phyloP scores from a whole-genome alignment of 2,329 filamentous ascomycete genomes.

The Hortaea sp. region DNA sequence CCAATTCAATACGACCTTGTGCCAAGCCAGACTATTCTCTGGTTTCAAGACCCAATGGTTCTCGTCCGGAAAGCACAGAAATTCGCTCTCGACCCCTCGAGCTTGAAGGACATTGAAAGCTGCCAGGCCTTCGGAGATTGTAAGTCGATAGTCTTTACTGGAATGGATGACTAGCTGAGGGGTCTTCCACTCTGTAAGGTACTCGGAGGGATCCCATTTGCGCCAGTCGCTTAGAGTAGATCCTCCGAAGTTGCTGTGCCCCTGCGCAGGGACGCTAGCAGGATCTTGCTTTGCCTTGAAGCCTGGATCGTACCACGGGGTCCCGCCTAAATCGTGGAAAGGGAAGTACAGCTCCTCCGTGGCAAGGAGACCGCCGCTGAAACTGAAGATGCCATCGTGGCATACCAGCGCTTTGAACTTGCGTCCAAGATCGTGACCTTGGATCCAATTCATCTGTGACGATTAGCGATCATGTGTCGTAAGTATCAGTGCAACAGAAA shows the following conservation, averaged over 20 bases:
- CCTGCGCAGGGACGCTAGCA: conserved; percentile 2
- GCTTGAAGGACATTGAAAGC: conserved; percentile 81
- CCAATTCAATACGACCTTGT: conserved; percentile 73
- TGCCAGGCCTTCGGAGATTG: conserved; percentile 72
- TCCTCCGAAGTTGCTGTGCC: conserved; percentile 10
- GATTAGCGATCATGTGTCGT: neutral
- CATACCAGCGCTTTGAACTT: conserved; percentile 81
- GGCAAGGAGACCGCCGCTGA: conserved; percentile 18
- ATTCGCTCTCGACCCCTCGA: conserved; percentile 62
- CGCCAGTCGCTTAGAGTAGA: conserved; percentile 33
- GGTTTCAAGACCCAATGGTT: conserved; percentile 77
- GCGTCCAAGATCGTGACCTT: conserved; percentile 71
- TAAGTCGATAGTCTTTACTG: conserved; percentile 79
- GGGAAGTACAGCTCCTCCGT: conserved; percentile 48
- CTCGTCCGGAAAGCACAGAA: conserved; percentile 74
- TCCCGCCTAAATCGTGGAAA: conserved; percentile 42
- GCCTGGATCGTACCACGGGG: conserved; percentile 37
- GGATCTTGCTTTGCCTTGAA: conserved; percentile 3
- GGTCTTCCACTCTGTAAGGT: conserved; percentile 63
- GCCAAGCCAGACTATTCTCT: conserved; percentile 87
- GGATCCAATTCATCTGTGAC: conserved; percentile 50
- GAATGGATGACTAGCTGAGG: conserved; percentile 86
- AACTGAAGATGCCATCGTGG: conserved; percentile 23
- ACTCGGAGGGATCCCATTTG: conserved; percentile 47
- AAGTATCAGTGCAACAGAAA: neutral